phyloP scores from a whole-genome alignment of 1,139 yeast species.

The Geotrichum reessii region DNA sequence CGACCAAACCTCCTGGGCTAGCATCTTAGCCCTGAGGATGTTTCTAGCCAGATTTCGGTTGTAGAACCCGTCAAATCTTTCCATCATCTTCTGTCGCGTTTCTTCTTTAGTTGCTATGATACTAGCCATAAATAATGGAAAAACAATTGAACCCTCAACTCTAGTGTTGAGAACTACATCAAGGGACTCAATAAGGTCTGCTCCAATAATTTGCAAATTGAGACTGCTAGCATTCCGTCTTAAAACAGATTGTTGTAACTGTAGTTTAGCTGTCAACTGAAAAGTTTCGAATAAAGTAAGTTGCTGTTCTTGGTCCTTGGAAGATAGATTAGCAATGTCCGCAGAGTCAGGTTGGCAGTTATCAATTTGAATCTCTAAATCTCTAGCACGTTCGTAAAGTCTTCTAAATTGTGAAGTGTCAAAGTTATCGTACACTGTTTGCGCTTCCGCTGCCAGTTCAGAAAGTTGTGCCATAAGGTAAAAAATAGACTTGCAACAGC shows the following conservation, averaged over 20 bases:
- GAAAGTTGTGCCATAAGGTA: conserved; percentile 64
- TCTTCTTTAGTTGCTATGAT: conserved; percentile 51
- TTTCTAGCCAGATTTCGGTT: conserved; percentile 64
- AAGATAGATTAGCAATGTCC: conserved; percentile 43
- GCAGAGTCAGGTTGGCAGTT: conserved; percentile 49
- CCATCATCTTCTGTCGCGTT: conserved; percentile 45
- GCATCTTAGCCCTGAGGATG: conserved; percentile 51
- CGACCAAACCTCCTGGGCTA: conserved; percentile 57
- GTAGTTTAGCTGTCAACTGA: conserved; percentile 64
- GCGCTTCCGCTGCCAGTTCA: conserved; percentile 49
- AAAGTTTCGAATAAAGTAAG: conserved; percentile 66
- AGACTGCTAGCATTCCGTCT: conserved; percentile 57
- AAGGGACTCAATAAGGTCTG: conserved; percentile 51
- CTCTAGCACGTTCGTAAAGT: conserved; percentile 36
- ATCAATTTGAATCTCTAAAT: conserved; percentile 48
- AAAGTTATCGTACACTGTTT: conserved; percentile 13
- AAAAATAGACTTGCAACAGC: conserved; percentile 64
- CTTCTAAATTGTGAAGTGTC: not conserved
- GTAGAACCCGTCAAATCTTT: conserved; percentile 51
- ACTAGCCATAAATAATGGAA: conserved; percentile 75
- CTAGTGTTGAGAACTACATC: conserved; percentile 60
- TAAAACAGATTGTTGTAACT: conserved; percentile 58
- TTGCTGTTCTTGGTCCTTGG: conserved; percentile 58
- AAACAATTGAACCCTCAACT: conserved; percentile 66
- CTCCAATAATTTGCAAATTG: conserved; percentile 56